Evolutionary conservation across 2,329 filamentous ascomycete genomes (phyloP), one percentile per base, ranked within the genome.

Genomic region (Nemania abortiva): DNA sequence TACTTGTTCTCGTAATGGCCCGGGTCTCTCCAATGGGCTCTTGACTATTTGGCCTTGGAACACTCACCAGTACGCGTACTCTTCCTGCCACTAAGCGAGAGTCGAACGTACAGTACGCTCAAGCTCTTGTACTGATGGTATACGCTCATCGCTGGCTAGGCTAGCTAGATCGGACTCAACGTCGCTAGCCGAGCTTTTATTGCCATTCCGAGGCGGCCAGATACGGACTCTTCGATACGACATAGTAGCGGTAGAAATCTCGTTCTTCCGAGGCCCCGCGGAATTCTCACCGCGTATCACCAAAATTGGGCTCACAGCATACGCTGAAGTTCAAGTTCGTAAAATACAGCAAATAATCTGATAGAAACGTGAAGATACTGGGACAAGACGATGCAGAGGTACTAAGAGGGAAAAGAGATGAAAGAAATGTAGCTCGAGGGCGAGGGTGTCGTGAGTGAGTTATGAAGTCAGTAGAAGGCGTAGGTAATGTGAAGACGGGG

Each of bases 81-180:
- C 81, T 39, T 77, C 77, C 20, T 77, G 72, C 81, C 79, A 82
- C 79, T 75, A 82, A 45, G 72, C 75, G 34, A 80, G 76, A 1
- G 77, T 77, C 2, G 75, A 76, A 11, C 67, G 57, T 4, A 77
- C 58, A 49, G 73, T 75, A 42, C 74, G 70, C 29, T 69, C 37
- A n/a, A 77, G 65, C 54, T 74, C 72, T 18, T 59, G 15, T 27
- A 66, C 50, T 6, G 73, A 76, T 6, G 73, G 74, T n/a, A 75
- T 63, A 18, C 69, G 64, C 22, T 67, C 58, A 52, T 70, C 58
- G 7, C 69, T 65, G 18, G 70, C 66, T 15, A 55, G 47, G 20
- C 64, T 70, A 10, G 56, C 60, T 37, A 34, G 13, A n/a, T 73
- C 65, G 39, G 57, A 34, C 54, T 72, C 70, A 39, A 55, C 29